Evolutionary conservation across 768 basidiomycete genomes (phyloP), one percentile per base, ranked within the genome.

Genomic region (Boletus sp.): DNA sequence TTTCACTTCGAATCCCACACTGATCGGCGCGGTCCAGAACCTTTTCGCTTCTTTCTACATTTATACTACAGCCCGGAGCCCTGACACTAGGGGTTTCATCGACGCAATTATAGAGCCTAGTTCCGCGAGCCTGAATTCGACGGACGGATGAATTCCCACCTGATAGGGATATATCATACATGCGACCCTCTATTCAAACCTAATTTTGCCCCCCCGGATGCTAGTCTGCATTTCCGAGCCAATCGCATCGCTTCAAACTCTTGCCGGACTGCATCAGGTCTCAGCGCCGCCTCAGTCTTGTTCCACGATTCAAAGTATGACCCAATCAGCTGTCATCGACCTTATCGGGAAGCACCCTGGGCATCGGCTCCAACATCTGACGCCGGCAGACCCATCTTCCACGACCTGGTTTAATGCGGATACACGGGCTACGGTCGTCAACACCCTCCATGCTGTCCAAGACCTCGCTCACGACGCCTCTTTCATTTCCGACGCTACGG

Each of bases 401-500:
- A 9, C n/a, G 17, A 33, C 39, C 5, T 30, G 7, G 33, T 39
- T 36, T 6, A 30, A 41, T 28, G 18, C 46, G 32, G 32, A 33
- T 47, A 35, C 49, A 20, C 14, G 49, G 37, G n/a, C 17, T 14
- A 28, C 14, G 24, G 42, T 47, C 36, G 40, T 37, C 33, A 30
- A 29, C 29, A 39, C 36, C 28, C 28, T 41, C 11, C 53, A 47
- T 17, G 41, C 47, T 36, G 18, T 54, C 41, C 46, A 47, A 17
- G 18, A 47, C 40, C 37, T 55, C 47, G 36, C 40, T 41, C 52
- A 55, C 24, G 24, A 46, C 39, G 37, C 45, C 28, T 20, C 37
- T 54, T 65, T 66, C 57, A 69, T 69, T 48, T 66, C 67, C 64
- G 67, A 54, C n/a, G 15, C 41, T 56, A 44, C 51, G 52, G 47